Conservation (phyloP, 148 eudicot species). For the Fagopyrum esculentum region DNA sequence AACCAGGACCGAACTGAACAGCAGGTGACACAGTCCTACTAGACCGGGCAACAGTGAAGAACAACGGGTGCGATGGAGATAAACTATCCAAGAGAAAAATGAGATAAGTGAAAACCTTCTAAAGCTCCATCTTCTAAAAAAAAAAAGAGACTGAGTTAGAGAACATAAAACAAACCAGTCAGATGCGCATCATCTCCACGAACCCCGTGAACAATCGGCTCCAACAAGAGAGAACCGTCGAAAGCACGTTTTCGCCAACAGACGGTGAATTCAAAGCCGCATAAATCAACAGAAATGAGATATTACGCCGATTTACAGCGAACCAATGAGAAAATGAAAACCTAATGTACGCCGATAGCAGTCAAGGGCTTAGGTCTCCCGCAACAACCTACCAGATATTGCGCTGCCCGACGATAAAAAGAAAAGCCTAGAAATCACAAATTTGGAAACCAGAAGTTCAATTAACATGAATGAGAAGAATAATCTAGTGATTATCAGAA, state of each 20-base stretch:
- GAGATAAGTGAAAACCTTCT: constrained; percentile 1
- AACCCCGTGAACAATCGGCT: constrained; percentile 3
- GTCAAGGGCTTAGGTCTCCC: not conserved
- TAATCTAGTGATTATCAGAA: not conserved
- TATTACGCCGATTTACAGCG: not conserved
- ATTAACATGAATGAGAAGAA: not conserved
- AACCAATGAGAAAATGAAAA: not conserved
- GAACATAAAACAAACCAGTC: constrained; percentile 9
- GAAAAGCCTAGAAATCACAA: constrained; percentile 1
- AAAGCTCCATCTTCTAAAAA: constrained; percentile 22
- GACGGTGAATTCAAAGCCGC: constrained; percentile 1
- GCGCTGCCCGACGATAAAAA: not conserved
- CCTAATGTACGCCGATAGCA: not conserved
- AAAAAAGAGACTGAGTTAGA: constrained; percentile 18
- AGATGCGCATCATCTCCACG: constrained; percentile 14
- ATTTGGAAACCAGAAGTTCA: not conserved
- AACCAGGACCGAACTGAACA: not conserved
- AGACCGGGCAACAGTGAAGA: not conserved
- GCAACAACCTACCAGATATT: not conserved
- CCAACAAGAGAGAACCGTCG: not conserved
- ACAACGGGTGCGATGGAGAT: not conserved
- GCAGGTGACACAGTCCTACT: too few species aligned
- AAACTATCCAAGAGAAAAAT: not conserved
- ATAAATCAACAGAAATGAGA: not conserved
- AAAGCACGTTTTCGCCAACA: not conserved